Percentiles rank a stretch among this genome's conserved stretches.
Evolutionary conservation across 169 alveolate species (phyloP).

Genomic region (Plasmodium sp.): DNA sequence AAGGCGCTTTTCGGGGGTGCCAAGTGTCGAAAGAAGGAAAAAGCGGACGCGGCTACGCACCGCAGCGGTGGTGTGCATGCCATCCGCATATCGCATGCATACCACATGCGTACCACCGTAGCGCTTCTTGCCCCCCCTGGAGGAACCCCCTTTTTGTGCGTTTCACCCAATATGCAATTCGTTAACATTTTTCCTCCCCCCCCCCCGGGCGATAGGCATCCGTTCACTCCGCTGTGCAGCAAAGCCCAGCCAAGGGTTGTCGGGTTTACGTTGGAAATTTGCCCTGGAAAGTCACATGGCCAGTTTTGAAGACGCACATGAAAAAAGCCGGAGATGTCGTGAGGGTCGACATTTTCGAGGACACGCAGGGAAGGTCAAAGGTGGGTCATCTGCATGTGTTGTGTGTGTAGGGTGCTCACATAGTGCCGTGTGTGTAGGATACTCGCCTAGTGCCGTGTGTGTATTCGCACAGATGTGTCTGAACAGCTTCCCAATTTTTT

Average conservation of each 20-base stretch:
- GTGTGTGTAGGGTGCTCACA: not conserved
- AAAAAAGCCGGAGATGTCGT: conserved; percentile 92
- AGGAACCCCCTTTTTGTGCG: not conserved
- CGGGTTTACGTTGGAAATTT: conserved; percentile 93
- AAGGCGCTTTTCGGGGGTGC: not conserved
- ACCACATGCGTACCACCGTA: not conserved
- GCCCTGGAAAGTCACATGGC: conserved; percentile 93
- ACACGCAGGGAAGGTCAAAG: conserved; percentile 90
- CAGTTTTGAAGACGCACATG: conserved; percentile 92
- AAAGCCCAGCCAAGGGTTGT: conserved; percentile 83
- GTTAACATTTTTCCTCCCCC: not conserved
- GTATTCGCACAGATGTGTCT: not conserved
- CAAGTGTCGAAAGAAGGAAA: not conserved
- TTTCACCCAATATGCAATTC: not conserved
- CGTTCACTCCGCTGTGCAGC: not conserved
- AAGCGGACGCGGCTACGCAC: not conserved
- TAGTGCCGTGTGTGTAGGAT: not conserved
- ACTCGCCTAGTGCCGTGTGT: not conserved
- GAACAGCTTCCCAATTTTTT: not conserved
- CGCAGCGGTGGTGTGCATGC: not conserved
- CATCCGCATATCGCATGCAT: not conserved
- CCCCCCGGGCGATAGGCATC: not conserved
- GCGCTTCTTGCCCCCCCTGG: not conserved
- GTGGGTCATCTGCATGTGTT: conserved; percentile 42
- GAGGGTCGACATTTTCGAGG: conserved; percentile 92